phyloP scores from a whole-genome alignment of 2,329 filamentous ascomycete species.

The Penicillium sp. region DNA sequence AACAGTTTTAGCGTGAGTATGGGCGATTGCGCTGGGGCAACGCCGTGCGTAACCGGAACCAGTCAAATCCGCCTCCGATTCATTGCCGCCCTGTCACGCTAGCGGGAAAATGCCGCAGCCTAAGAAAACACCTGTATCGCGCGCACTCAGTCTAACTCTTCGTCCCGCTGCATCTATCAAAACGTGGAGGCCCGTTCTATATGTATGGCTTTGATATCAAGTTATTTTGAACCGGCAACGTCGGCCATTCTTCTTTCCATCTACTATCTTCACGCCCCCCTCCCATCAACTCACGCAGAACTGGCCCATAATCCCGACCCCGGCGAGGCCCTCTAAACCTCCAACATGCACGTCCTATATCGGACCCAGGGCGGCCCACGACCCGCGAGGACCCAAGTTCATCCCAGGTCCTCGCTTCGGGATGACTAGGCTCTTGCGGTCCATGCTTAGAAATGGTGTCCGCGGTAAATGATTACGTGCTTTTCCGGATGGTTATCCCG shows the following conservation, averaged over 20 bases:
- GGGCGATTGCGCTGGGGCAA: constrained; percentile 19
- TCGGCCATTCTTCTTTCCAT: constrained; percentile 3
- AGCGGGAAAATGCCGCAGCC: constrained; percentile 20
- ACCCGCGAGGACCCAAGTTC: not conserved
- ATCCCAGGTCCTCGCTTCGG: not conserved
- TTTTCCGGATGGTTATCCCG: constrained; percentile 7
- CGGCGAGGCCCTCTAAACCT: constrained; percentile 9
- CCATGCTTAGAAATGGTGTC: constrained; percentile 13
- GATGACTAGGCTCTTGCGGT: not conserved
- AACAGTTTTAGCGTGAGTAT: constrained; percentile 29
- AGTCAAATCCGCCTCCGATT: constrained; percentile 32
- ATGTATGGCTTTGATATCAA: constrained; percentile 16
- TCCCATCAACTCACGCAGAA: not conserved
- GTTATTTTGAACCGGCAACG: constrained; percentile 17
- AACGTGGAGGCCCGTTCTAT: constrained; percentile 14
- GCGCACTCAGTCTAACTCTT: constrained; percentile 29
- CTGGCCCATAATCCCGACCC: not conserved
- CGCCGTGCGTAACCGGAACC: too few species aligned
- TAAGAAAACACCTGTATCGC: constrained; percentile 29
- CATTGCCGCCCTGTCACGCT: constrained; percentile 38
- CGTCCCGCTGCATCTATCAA: constrained; percentile 5
- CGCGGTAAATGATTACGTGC: constrained; percentile 12
- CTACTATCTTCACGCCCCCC: not conserved
- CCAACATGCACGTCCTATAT: constrained; percentile 7
- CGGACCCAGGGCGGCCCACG: constrained; percentile 8